These are phyloP conservation scores for Ophiosphaerella korrae DNA, from an alignment of 2,329 filamentous ascomycete genomes.

Conservation along the genomic window DNA sequence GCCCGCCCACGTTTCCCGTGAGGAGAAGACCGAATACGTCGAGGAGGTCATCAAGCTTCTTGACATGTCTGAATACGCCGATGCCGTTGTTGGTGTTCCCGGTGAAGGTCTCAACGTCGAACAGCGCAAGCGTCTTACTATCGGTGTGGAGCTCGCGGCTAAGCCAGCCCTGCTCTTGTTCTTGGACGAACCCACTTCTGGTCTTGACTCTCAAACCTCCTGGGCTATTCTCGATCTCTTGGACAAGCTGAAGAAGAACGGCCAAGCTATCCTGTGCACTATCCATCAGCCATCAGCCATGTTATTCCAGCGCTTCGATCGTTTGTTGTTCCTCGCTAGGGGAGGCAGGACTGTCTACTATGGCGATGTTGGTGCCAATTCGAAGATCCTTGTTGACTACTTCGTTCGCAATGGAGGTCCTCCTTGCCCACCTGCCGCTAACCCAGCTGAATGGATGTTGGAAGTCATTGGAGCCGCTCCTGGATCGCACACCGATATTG, in stretches of 20 bases:
- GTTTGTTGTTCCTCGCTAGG: conserved; percentile 75
- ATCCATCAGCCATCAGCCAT: conserved; percentile 97
- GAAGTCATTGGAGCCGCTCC: conserved; percentile 61
- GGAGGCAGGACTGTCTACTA: conserved; percentile 83
- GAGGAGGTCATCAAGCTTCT: conserved; percentile 89
- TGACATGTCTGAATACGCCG: conserved; percentile 88
- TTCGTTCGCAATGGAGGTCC: conserved; percentile 75
- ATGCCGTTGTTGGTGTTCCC: conserved; percentile 87
- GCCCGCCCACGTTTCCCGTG: conserved; percentile 70
- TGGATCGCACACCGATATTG: conserved; percentile 55
- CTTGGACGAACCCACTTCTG: conserved; percentile 92
- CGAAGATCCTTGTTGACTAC: conserved; percentile 70
- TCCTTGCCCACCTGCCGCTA: conserved; percentile 69
- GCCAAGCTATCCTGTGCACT: conserved; percentile 87
- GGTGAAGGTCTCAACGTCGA: conserved; percentile 76
- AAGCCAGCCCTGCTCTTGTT: conserved; percentile 90
- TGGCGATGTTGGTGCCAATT: conserved; percentile 76
- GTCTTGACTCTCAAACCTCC: conserved; percentile 89
- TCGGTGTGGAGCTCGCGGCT: conserved; percentile 93
- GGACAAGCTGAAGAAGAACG: conserved; percentile 85
- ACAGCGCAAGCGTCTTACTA: conserved; percentile 78
- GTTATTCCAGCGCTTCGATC: conserved; percentile 89
- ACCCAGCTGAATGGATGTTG: conserved; percentile 83
- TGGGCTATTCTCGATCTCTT: conserved; percentile 90
- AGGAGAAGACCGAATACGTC: conserved; percentile 85